Conservation (phyloP, 805 yeast genomes). For the Metschnikowia cubensis region DNA sequence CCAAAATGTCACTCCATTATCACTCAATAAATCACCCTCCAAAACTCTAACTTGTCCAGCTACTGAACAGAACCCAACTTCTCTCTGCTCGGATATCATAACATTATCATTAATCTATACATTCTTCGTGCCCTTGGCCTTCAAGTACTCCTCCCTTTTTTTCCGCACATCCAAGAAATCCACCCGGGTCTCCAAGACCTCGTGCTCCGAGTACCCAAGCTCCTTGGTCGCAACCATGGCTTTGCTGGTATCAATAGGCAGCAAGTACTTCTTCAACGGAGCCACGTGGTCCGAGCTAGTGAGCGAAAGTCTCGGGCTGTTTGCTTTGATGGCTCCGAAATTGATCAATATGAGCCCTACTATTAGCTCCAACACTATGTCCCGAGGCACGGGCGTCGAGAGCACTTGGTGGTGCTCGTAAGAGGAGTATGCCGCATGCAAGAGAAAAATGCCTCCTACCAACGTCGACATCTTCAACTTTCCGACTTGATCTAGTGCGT, state of each 20-base stretch:
- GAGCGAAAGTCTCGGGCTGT: conserved; percentile 9
- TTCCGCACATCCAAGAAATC: conserved; percentile 47
- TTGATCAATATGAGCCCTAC: conserved; percentile 44
- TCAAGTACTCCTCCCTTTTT: conserved; percentile 43
- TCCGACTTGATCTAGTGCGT: too few relatives aligned
- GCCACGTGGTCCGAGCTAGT: conserved; percentile 25
- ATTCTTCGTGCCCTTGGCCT: neutral
- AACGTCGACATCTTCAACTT: neutral
- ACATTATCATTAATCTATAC: too few relatives aligned
- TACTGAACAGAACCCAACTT: too few relatives aligned
- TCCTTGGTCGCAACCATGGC: conserved; percentile 47
- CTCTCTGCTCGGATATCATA: neutral
- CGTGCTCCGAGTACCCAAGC: conserved; percentile 46
- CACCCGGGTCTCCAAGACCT: conserved; percentile 46
- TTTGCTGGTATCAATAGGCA: conserved; percentile 43
- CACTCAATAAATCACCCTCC: too few relatives aligned
- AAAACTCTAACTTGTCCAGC: too few relatives aligned
- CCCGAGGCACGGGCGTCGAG: conserved; percentile 34
- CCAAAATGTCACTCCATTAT: too few relatives aligned
- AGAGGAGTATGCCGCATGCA: conserved; percentile 53
- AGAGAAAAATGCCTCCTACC: conserved; percentile 19
- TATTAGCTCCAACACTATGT: conserved; percentile 48
- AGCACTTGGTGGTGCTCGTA: conserved; percentile 45
- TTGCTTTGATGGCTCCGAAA: conserved; percentile 34
- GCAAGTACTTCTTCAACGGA: conserved; percentile 33